These are phyloP conservation scores for Colletotrichum phormii DNA, from an alignment of 2,329 filamentous ascomycete genomes.

Conservation along the genomic window DNA sequence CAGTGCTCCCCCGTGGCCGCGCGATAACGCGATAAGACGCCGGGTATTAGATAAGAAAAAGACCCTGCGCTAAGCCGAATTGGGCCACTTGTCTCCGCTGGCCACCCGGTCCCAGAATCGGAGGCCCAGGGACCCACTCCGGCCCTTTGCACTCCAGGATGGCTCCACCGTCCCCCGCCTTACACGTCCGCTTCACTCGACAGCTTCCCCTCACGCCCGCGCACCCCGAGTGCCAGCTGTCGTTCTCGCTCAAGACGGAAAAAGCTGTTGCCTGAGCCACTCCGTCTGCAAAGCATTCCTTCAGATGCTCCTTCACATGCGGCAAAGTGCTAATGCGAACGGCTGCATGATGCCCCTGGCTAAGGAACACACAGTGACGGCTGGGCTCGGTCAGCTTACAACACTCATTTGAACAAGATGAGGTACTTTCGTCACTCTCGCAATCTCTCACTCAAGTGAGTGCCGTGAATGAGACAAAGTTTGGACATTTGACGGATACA, in stretches of 20 bases:
- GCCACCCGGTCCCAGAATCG: constrained; percentile 7
- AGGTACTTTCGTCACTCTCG: neutral
- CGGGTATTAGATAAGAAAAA: neutral
- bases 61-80: constrained; percentile 15
- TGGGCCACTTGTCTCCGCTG: neutral
- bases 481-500: no score
- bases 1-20: neutral
- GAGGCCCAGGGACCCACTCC: constrained; percentile 21
- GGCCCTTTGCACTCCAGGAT: neutral
- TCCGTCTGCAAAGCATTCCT: neutral
- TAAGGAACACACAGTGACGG: neutral
- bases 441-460: neutral
- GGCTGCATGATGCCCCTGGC: constrained; percentile 10
- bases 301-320: neutral
- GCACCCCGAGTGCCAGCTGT: constrained; percentile 24
- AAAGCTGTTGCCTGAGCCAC: neutral
- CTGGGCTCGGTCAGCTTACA: neutral
- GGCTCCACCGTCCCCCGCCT: constrained; percentile 14
- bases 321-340: neutral
- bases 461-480: neutral
- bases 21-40: neutral
- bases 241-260: neutral
- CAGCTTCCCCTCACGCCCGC: neutral
- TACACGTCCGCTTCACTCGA: neutral
- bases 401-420: neutral